Percentiles rank a stretch among this genome's conserved stretches.
Conservation (phyloP, 2,329 filamentous ascomycete genomes). For the Calonectria pauciramosa region DNA sequence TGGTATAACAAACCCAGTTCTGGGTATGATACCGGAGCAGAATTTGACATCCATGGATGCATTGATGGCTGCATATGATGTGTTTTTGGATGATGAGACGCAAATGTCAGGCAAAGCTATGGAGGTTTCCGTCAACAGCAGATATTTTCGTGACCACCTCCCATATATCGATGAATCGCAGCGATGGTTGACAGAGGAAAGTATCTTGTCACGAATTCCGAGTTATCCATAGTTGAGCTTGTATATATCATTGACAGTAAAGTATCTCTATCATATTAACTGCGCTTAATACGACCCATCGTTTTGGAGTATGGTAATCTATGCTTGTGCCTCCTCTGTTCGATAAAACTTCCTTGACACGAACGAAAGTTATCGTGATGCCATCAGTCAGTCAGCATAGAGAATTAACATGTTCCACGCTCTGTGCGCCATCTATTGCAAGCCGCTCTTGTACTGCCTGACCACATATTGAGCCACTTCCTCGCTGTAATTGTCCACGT, state of each 20-base stretch:
- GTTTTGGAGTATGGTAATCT: too few relatives aligned
- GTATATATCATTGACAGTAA: not conserved
- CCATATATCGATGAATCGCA: not conserved
- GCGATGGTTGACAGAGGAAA: not conserved
- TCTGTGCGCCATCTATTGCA: not conserved
- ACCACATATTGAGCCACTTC: not conserved
- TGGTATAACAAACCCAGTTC: not conserved
- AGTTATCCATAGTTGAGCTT: not conserved
- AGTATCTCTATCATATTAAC: not conserved
- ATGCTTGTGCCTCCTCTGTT: not conserved
- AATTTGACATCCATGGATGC: not conserved
- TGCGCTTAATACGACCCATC: not conserved
- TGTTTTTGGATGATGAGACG: not conserved
- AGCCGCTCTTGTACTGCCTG: not conserved
- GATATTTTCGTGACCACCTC: not conserved
- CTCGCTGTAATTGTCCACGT: not conserved
- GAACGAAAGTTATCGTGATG: not conserved
- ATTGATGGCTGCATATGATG: not conserved
- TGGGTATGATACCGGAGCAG: not conserved
- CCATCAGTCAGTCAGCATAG: not conserved
- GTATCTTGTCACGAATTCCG: not conserved
- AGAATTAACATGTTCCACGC: accelerated
- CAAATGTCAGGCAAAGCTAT: not conserved
- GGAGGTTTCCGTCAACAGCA: not conserved
- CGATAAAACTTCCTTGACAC: not conserved